Conservation (phyloP, 139 green algal genomes). For the Raphidocelis subcapitata region DNA sequence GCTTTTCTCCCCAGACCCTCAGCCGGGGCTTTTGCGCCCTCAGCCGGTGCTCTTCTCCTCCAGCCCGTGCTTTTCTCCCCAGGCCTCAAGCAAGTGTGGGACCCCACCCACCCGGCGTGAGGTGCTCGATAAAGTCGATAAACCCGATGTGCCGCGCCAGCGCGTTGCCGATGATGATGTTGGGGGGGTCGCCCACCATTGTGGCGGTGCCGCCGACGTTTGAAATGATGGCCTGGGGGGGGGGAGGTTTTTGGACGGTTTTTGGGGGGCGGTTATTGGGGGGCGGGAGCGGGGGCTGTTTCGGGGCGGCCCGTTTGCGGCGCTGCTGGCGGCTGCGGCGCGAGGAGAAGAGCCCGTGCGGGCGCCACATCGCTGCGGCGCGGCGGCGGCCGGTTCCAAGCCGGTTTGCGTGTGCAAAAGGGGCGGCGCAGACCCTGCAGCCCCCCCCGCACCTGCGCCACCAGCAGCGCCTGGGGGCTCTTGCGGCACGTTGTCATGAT, state of each 20-base stretch:
- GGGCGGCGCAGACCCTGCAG: too few species aligned
- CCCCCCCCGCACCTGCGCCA: conserved; percentile 17
- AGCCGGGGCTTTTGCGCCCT: too few species aligned
- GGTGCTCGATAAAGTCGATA: conserved; percentile 44
- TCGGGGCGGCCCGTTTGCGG: too few species aligned
- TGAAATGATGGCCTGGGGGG: conserved; percentile 29
- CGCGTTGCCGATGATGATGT: conserved; percentile 63
- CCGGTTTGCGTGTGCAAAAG: too few species aligned
- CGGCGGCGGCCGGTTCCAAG: too few species aligned
- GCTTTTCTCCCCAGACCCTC: too few species aligned
- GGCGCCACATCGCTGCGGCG: too few species aligned
- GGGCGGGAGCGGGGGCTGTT: too few species aligned
- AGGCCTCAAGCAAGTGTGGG: neutral
- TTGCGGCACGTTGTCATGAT: conserved; percentile 39
- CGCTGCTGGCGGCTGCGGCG: too few species aligned
- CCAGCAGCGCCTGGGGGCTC: conserved; percentile 47
- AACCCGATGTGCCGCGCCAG: conserved; percentile 42
- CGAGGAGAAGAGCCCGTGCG: too few species aligned
- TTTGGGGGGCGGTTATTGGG: too few species aligned
- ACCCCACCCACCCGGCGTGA: conserved; percentile 27
- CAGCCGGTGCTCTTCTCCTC: too few species aligned
- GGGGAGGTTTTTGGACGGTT: neutral
- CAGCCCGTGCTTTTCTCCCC: neutral
- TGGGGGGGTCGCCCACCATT: conserved; percentile 56
- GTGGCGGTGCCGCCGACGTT: conserved; percentile 57